phyloP scores from a whole-genome alignment of 2,329 filamentous ascomycete species.

The Xylariales sp. region DNA sequence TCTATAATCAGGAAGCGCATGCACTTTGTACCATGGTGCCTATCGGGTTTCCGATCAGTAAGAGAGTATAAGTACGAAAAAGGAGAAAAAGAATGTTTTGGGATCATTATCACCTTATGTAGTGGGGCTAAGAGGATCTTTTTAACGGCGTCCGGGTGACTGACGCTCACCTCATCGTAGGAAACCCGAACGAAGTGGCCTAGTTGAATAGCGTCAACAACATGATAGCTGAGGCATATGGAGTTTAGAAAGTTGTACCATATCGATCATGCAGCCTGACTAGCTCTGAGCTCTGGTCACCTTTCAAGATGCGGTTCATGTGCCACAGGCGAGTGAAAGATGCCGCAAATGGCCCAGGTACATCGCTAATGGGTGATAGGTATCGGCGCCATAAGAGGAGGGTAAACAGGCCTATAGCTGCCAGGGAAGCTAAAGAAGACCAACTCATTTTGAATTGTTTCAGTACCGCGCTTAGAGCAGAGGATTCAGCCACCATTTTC shows the following conservation, averaged over 20 bases:
- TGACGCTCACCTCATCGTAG: conserved; percentile 37
- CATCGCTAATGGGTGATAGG: neutral
- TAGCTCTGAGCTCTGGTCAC: neutral
- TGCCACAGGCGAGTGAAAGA: conserved; percentile 5
- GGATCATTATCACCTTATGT: conserved; percentile 21
- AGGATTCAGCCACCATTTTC: too few species aligned
- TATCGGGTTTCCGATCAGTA: too few species aligned
- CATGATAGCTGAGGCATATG: too few species aligned
- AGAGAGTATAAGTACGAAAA: too few species aligned
- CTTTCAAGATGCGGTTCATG: neutral
- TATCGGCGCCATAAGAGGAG: neutral
- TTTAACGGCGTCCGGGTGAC: conserved; percentile 34
- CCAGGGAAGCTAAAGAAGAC: too few species aligned
- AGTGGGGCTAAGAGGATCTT: conserved; percentile 27
- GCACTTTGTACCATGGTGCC: conserved; percentile 25
- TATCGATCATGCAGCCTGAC: conserved; percentile 2
- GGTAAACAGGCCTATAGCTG: too few species aligned
- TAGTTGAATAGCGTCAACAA: conserved; percentile 2
- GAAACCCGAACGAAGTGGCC: conserved; percentile 36
- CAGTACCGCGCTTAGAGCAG: too few species aligned
- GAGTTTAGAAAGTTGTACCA: neutral
- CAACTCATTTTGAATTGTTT: too few species aligned
- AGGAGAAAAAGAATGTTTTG: too few species aligned
- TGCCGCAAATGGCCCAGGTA: conserved; percentile 1
- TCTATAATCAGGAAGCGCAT: conserved; percentile 33